Evolutionary conservation across 225 moss, liverwort and hornwort genomes (phyloP), one percentile per base, ranked within the genome.

Genomic region (Asterella californica): DNA sequence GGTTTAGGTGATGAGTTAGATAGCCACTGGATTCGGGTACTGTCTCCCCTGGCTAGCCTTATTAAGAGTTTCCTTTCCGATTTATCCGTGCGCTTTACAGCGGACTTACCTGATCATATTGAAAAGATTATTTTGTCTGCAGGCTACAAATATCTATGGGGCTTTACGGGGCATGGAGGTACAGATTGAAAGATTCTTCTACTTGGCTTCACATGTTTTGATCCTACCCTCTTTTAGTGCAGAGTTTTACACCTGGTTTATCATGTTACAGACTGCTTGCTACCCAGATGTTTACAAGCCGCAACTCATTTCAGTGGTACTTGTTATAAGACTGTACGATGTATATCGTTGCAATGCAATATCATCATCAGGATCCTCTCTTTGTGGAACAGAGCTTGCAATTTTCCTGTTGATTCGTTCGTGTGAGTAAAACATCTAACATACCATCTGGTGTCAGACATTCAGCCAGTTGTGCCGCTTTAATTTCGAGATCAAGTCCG

Each of bases 391-490:
- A 70, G 36, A 70, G 70, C 22, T 24, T 45, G 19, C 38, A 45
- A 65, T 1, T 71, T 15, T 71, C 47, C 19, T 21, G 7, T 42
- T 19, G 38, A 25, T 24, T 45, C 8, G 45, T 70, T n/a, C 3
- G 46, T 70, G 9, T 45, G n/a, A 15, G 9, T 67, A 25, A 33
- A 27, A 33, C 34, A 67, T 36, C 67, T 67, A 67, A 67, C 19
- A 67, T 15, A 67, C 6, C 17, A 67, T 75, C 15, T 63, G 57
- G 32, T 82, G 25, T 45, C 83, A 99, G 93, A 99, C 99, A 65
- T 93, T 99, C 81, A 95, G 95, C 87, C 99, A 99, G 87, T 84
- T 99, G 46, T 86, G 86, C 57, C 70, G 81, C 19, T 99, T 89
- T 70, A 90, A 90, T 71, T 95, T 93, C 82, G 81, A 82, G 22